Evolutionary conservation across 2,329 filamentous ascomycete species (phyloP).

Genomic region (Fusarium haematococcum): DNA sequence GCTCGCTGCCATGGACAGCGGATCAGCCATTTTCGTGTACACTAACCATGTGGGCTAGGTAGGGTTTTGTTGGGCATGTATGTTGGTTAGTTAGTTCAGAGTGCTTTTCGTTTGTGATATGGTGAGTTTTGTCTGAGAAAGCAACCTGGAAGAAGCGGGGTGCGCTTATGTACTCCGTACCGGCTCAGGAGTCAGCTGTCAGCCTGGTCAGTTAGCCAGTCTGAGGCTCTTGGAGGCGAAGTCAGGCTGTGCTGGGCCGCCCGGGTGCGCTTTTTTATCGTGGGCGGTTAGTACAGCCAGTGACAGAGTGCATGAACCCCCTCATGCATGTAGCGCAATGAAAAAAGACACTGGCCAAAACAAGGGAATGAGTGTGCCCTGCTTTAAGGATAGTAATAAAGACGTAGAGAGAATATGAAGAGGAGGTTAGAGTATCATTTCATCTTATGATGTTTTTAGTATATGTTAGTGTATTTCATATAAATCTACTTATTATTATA

Average conservation of each 20-base stretch:
- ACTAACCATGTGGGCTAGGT: background rate
- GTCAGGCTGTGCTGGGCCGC: background rate
- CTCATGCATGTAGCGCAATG: background rate
- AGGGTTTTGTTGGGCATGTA: background rate
- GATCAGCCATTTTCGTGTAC: background rate
- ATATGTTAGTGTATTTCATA: background rate
- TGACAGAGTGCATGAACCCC: background rate
- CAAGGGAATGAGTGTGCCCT: background rate
- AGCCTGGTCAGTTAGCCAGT: background rate
- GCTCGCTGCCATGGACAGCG: background rate
- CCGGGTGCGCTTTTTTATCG: background rate
- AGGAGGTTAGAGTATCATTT: background rate
- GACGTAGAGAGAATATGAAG: background rate
- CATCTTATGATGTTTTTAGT: background rate
- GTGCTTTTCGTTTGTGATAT: background rate
- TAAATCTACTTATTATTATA: background rate
- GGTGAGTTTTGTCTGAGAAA: background rate
- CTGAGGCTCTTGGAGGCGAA: background rate
- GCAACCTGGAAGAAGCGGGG: background rate
- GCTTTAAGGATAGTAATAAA: background rate
- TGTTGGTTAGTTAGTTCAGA: background rate
- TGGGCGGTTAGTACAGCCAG: background rate
- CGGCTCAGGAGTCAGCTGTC: background rate
- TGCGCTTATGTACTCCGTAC: background rate
- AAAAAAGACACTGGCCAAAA: background rate